A percentile compares a stretch with the other conserved stretches of the same genome.
These are phyloP conservation scores for Cercospora sp. DNA, from an alignment of 2,329 filamentous ascomycete species.

Conservation along the genomic window DNA sequence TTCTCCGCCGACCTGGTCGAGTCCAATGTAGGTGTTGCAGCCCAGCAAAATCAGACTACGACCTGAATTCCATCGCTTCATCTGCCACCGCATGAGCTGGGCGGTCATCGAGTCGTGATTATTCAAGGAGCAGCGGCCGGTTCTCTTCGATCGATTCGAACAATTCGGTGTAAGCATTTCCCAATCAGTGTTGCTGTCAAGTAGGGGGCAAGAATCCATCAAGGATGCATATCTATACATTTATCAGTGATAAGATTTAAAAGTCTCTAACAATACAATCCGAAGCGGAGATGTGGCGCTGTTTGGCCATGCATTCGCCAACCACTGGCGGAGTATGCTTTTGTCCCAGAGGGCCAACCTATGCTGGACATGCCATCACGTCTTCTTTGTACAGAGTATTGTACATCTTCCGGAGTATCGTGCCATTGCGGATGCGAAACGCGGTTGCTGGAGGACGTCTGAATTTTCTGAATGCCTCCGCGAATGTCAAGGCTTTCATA, in stretches of 20 bases:
- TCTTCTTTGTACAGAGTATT: not conserved
- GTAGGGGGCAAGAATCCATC: not conserved
- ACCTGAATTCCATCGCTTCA: not conserved
- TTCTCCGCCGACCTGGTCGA: not conserved
- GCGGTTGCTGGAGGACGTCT: not conserved
- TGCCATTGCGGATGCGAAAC: not conserved
- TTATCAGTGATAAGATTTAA: constrained; percentile 4
- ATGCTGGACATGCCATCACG: not conserved
- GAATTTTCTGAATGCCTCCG: not conserved
- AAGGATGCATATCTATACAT: not conserved
- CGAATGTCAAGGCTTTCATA: not conserved
- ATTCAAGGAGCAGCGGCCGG: not conserved
- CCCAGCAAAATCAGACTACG: not conserved
- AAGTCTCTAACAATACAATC: constrained; percentile 8
- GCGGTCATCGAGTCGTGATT: not conserved
- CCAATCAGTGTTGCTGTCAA: not conserved
- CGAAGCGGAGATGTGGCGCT: constrained; percentile 16
- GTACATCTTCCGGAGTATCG: not conserved
- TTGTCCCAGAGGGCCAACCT: not conserved
- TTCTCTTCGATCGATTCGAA: not conserved
- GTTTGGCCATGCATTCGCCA: constrained; percentile 1
- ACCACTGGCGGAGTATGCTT: not conserved
- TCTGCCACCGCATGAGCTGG: not conserved
- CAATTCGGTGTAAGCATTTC: not conserved
- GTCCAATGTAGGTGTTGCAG: no score